A percentile compares a stretch with the other conserved stretches of the same genome.
These are phyloP conservation scores for Perkinsus olseni DNA, from an alignment of 169 alveolate species.

Conservation along the genomic window DNA sequence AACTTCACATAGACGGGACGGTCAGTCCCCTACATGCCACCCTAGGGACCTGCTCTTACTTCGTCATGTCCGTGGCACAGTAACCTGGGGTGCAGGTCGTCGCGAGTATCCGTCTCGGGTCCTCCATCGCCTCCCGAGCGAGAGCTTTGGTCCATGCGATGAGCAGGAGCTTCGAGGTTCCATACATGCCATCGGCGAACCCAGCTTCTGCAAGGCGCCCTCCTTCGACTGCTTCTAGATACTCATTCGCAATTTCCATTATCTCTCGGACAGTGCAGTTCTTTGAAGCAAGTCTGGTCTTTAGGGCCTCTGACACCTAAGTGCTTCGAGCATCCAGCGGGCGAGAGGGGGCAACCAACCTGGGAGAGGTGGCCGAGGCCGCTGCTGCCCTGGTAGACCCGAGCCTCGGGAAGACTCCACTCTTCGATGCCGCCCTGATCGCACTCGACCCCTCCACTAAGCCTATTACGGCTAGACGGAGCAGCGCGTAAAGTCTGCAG, in stretches of 20 bases:
- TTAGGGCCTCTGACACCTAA: not conserved
- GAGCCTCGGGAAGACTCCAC: too few relatives aligned
- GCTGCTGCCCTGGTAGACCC: too few relatives aligned
- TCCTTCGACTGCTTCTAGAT: not conserved
- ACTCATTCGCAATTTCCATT: not conserved
- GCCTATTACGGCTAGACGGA: too few relatives aligned
- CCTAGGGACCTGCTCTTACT: too few relatives aligned
- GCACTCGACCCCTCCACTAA: too few relatives aligned
- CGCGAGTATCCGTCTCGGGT: not conserved
- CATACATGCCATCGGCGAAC: not conserved
- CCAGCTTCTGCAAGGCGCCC: not conserved
- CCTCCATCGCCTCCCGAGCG: not conserved
- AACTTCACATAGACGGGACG: too few relatives aligned
- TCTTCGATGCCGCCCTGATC: too few relatives aligned
- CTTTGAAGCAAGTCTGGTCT: not conserved
- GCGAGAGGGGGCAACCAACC: not conserved
- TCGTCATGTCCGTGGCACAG: not conserved
- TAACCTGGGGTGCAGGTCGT: not conserved
- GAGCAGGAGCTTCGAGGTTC: not conserved
- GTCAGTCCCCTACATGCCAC: too few relatives aligned
- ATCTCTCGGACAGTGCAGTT: not conserved
- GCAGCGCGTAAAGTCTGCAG: too few relatives aligned
- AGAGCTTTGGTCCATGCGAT: not conserved
- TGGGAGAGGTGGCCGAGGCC: not conserved
- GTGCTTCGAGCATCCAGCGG: not conserved